These are phyloP conservation scores for Coffea canephora DNA, from an alignment of 257 asterid genomes.

Conservation along the genomic window DNA sequence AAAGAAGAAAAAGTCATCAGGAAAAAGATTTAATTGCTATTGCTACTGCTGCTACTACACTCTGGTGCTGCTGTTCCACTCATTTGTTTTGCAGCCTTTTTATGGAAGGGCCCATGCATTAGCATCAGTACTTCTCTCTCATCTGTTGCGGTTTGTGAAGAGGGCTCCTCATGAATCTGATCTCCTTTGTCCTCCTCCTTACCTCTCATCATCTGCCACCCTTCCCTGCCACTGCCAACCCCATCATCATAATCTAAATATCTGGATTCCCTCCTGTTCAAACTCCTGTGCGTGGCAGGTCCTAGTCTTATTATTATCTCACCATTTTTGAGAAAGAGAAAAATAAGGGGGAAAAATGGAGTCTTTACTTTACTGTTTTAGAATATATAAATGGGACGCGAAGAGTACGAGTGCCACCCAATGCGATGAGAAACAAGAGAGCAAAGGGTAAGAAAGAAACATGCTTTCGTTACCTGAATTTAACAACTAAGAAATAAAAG, in stretches of 20 bases:
- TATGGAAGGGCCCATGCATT: conserved; percentile 34
- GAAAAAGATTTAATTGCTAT: neutral
- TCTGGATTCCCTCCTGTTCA: conserved; percentile 45
- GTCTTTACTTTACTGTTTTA: conserved; percentile 4
- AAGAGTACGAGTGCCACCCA: neutral
- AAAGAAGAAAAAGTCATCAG: neutral
- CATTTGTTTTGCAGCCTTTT: conserved; percentile 81
- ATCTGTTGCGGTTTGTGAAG: neutral
- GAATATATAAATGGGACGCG: conserved; percentile 18
- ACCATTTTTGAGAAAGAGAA: conserved; percentile 22
- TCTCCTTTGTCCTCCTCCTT: conserved; percentile 22
- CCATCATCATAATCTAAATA: conserved; percentile 38
- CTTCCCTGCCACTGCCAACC: conserved; percentile 14
- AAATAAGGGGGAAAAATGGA: conserved; percentile 11
- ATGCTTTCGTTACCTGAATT: conserved; percentile 61
- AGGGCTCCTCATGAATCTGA: conserved; percentile 6
- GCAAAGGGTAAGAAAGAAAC: conserved; percentile 44
- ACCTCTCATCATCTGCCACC: conserved; percentile 26
- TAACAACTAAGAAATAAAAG: conserved; percentile 58
- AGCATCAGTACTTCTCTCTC: neutral
- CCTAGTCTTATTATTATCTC: conserved; percentile 3
- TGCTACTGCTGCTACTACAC: conserved; percentile 26
- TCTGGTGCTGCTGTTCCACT: conserved; percentile 69
- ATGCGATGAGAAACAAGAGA: conserved; percentile 47
- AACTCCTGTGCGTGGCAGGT: conserved; percentile 46